Percentiles rank a stretch among this genome's conserved stretches.
phyloP scores from a whole-genome alignment of 768 basidiomycete species.

The Xerocomus potaroensis region DNA sequence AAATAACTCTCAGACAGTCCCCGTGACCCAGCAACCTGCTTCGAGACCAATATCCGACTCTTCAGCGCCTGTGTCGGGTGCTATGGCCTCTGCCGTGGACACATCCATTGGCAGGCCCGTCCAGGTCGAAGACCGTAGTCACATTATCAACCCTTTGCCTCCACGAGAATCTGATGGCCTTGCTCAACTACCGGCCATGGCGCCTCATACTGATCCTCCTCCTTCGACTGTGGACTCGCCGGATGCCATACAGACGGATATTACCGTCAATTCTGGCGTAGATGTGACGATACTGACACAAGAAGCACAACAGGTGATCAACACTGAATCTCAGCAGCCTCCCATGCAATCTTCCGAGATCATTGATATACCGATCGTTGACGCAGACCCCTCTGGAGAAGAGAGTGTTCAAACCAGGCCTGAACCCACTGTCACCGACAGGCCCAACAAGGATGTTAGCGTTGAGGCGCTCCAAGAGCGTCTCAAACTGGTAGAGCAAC shows the following conservation, averaged over 20 bases:
- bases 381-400: not conserved
- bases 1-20: constrained; percentile 21
- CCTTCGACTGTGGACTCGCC: not conserved
- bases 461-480: constrained; percentile 62
- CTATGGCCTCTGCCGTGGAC: not conserved
- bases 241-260: not conserved
- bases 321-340: not conserved
- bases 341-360: not conserved
- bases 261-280: not conserved
- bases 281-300: not conserved
- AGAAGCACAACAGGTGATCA: not conserved
- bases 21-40: constrained; percentile 32
- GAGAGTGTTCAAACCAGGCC: not conserved
- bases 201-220: not conserved
- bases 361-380: not conserved
- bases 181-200: not conserved
- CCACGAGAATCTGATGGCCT: constrained; percentile 1
- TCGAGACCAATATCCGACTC: constrained; percentile 44
- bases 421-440: not conserved
- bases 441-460: constrained; percentile 20
- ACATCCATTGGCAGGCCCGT: not conserved
- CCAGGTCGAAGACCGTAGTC: constrained; percentile 1
- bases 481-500: constrained; percentile 67
- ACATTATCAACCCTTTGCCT: not conserved
- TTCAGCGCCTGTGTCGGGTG: constrained; percentile 15